phyloP scores from a whole-genome alignment of 2,329 filamentous ascomycete genomes.

The Aureobasidium sp. region DNA sequence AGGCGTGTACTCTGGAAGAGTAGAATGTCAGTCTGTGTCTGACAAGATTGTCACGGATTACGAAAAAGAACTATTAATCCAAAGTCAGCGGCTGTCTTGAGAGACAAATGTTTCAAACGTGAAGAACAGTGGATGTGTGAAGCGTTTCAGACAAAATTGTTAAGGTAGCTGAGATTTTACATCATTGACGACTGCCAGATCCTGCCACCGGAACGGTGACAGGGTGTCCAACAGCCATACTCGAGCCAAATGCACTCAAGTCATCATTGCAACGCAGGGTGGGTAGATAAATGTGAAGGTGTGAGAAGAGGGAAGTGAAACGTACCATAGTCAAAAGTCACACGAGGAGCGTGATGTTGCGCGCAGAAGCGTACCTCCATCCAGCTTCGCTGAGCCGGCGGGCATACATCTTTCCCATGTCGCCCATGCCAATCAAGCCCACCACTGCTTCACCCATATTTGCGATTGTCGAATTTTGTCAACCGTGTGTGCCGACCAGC shows the following conservation, averaged over 20 bases:
- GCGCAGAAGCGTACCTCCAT: slow-evolving; percentile 69
- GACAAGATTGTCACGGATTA: slow-evolving; percentile 1
- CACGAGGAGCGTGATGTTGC: slow-evolving; percentile 18
- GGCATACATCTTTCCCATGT: slow-evolving; percentile 99
- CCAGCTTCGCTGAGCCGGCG: slow-evolving; percentile 79
- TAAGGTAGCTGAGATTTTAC: slow-evolving; percentile 99
- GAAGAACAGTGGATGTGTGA: slow-evolving; percentile 11
- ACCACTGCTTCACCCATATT: slow-evolving; percentile 65
- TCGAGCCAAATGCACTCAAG: slow-evolving; percentile 99
- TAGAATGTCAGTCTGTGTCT: slow-evolving; percentile 2
- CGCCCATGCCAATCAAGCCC: slow-evolving; percentile 97
- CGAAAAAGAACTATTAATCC: slow-evolving; percentile 7
- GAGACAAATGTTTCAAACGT: not conserved
- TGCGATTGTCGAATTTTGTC: slow-evolving; percentile 18
- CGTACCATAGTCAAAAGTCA: slow-evolving; percentile 30
- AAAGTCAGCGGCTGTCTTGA: slow-evolving; percentile 16
- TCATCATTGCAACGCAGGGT: slow-evolving; percentile 66
- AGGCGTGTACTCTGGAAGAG: slow-evolving; percentile 76
- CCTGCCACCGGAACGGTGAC: slow-evolving; percentile 65
- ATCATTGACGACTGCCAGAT: slow-evolving; percentile 74
- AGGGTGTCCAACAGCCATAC: slow-evolving; percentile 63
- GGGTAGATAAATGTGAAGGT: slow-evolving; percentile 13
- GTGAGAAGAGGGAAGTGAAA: slow-evolving; percentile 16
- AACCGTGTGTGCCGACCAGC: slow-evolving; percentile 1
- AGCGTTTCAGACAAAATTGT: slow-evolving; percentile 70